Evolutionary conservation across 495 filamentous ascomycete species (phyloP).

Genomic region (Chlorociboria aeruginascens): DNA sequence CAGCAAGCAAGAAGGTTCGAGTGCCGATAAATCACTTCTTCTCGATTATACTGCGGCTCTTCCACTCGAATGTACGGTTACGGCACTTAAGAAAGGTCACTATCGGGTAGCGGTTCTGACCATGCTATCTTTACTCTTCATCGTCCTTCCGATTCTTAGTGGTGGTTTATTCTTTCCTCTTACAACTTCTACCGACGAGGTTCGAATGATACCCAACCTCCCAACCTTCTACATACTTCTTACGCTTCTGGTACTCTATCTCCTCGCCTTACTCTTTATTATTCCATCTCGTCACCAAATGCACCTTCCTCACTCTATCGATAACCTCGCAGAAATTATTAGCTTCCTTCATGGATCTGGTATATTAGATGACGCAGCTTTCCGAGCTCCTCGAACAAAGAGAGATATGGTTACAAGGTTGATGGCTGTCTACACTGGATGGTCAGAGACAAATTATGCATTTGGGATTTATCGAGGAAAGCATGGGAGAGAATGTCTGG

Average conservation of each 20-base stretch:
- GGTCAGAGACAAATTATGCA: slow-evolving; percentile 37
- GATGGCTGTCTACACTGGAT: slow-evolving; percentile 23
- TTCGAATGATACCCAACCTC: slow-evolving; percentile 58
- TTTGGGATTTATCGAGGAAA: slow-evolving; percentile 42
- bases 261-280: slow-evolving; percentile 33
- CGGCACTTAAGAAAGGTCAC: slow-evolving; percentile 32
- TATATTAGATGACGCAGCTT: slow-evolving; percentile 53
- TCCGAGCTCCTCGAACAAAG: slow-evolving; percentile 46
- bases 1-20: slow-evolving; percentile 41
- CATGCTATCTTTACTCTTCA: slow-evolving; percentile 48
- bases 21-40: slow-evolving; percentile 57
- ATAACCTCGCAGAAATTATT: slow-evolving; percentile 62
- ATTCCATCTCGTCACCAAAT: slow-evolving; percentile 44
- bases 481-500: slow-evolving; percentile 48
- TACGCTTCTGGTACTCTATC: slow-evolving; percentile 51
- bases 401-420: slow-evolving; percentile 51
- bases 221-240: slow-evolving; percentile 60
- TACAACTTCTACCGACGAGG: slow-evolving; percentile 38
- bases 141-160: slow-evolving; percentile 59
- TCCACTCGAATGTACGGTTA: slow-evolving; percentile 45
- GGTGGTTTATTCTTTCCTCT: slow-evolving; percentile 77
- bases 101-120: slow-evolving; percentile 61
- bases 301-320: slow-evolving; percentile 57
- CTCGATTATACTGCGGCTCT: slow-evolving; percentile 56
- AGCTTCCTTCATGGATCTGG: slow-evolving; percentile 61